Base-by-base conservation (phyloP, 345 rosid genomes). In the Populus nigra region DNA sequence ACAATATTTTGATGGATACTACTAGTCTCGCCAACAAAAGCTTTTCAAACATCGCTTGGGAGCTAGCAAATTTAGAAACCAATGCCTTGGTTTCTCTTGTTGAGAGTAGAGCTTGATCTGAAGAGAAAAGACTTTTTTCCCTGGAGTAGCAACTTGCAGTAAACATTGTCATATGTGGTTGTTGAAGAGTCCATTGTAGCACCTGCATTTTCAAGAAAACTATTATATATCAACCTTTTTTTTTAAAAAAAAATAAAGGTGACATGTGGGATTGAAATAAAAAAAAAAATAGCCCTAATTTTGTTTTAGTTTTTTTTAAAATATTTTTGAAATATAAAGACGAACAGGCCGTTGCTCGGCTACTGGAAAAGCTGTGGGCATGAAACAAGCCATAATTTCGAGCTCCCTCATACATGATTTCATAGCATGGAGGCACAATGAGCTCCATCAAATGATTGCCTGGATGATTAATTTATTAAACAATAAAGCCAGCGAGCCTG, bases 71-170 rank as follows among this genome's bases (percentile, higher is more conserved):
- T 74, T 87, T 86, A 13, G 89, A 72, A 5, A 90, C 97, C 67
- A 93, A 65, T 8, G 85, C 84, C 82, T 72, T 87, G 2, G 94
- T 88, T 43, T 83, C 84, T 0, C 84, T 80, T 23, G 29, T 55
- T 3, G 90, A 69, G 74, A 94, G 89, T n/a, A 94, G 88, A 49
- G 97, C 85, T 76, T 94, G 90, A 72, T 94, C 97, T 0, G 98
- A 94, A 47, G 97, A 87, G 88, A 94, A 90, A 16, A 93, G 70
- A 47, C 94, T 86, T 81, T 81, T 84, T 84, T 39, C 98, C 97
- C 67, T 89, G 87, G 7, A 89, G 83, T 22, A 94, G 86, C 78
- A 89, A 80, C 87, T 87, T 90, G 91, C 82, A 92, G 78, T 93
- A 94, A 1, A 82, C 75, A 29, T 92, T 89, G 85, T 94, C 97